These are phyloP conservation scores for Chalciporus pseudorubinellus DNA, from an alignment of 768 basidiomycete genomes.

Conservation along the genomic window DNA sequence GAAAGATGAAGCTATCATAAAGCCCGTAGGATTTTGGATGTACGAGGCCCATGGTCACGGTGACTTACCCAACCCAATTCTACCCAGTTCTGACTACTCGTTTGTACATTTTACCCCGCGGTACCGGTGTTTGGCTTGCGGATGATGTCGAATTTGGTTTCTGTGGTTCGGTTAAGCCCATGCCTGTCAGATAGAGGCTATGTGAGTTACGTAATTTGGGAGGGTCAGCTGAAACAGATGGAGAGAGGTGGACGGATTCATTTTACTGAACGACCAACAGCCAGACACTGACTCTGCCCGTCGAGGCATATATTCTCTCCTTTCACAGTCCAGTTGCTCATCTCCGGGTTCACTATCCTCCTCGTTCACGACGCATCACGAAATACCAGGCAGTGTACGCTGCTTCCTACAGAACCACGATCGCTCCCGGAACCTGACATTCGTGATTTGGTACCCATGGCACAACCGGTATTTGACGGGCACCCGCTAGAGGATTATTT, in stretches of 20 bases:
- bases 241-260: neutral
- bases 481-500: slow-evolving; percentile 76
- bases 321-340: slow-evolving; percentile 22
- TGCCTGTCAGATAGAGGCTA: neutral
- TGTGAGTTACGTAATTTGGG: neutral
- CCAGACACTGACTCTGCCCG: slow-evolving; percentile 1
- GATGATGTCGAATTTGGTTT: neutral
- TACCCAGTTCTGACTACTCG: too few relatives aligned
- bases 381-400: slow-evolving; percentile 22
- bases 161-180: neutral
- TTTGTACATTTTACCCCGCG: too few relatives aligned
- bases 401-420: slow-evolving; percentile 12
- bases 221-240: neutral
- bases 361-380: slow-evolving; percentile 20
- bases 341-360: slow-evolving; percentile 19
- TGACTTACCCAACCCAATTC: too few relatives aligned
- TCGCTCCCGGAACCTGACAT: slow-evolving; percentile 5
- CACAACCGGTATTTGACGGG: slow-evolving; percentile 74
- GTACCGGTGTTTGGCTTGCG: too few relatives aligned
- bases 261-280: neutral
- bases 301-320: slow-evolving; percentile 8
- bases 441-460: slow-evolving; percentile 44
- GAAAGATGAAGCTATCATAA: too few relatives aligned
- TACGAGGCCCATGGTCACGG: too few relatives aligned
- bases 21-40: too few relatives aligned